Base-by-base conservation (phyloP, 2,329 filamentous ascomycete species). In the Sclerotinia borealis region DNA sequence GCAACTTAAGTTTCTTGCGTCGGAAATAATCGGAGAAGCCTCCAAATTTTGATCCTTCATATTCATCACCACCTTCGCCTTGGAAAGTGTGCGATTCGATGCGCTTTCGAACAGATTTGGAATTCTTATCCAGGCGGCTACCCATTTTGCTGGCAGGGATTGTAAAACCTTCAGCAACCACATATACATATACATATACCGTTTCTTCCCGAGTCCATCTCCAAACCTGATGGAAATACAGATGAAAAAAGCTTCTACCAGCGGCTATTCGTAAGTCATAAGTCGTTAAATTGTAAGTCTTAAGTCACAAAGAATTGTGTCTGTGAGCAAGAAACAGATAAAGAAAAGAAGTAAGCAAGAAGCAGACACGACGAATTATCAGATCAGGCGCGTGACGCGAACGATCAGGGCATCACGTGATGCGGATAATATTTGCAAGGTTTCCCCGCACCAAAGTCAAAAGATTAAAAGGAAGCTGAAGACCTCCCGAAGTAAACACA, bases 1-100 rank as follows among this genome's bases (percentile, higher is more conserved):
- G 95, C 4, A 99, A 83, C 74, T 99, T 99, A 76, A 96, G 87
- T 81, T 96, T 97, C 80, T 99, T 99, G 63, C 93, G 88, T 56
- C 93, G 84, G 74, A 97, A 96, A 76, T 98, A 99, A 73, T 98
- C 93, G 29, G 81, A 78, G 72, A 98, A 96, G 10, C 93, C 93
- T 31, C 92, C 91, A 76, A 98, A 99, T 59, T 84, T 85, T 67
- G 92, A 97, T 2, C 82, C 85, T 64, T 88, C 87, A 75, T 99
- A 99, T 75, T 99, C 96, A 64, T 98, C 93, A 63, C 95, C 93
- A 29, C 84, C 83, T 74, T 97, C 92, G 72, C 90, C 83, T 2
- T 88, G 80, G 74, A 97, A 98, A 2, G 81, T 83, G 76, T 96
- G 85, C 19, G 72, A 73, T 61, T 85, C 81, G 66, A 88, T 86